Evolutionary conservation across 106 monocot genomes (phyloP), one percentile per base, ranked within the genome.

Genomic region (Phalaenopsis aphrodite): DNA sequence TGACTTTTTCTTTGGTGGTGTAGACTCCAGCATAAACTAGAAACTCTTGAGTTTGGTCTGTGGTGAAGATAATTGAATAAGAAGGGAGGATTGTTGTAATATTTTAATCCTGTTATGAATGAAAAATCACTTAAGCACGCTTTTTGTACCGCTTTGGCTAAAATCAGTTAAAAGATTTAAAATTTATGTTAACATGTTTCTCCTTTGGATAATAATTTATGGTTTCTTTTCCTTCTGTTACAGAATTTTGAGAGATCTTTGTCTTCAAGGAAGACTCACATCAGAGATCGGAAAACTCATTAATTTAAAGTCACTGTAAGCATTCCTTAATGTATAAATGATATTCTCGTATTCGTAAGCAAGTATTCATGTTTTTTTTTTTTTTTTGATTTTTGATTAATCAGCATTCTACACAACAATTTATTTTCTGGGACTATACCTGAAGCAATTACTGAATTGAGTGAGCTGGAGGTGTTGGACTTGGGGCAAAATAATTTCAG

Each of bases 261-360:
- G 74, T 79, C 87, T 94, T 24, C 84, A 84, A 58, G 87, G 87
- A 15, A 83, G 57, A 16, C 75, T 88, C 43, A 5, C 76, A 24
- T 81, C 81, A 19, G 91, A 81, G 57, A 55, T 91, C 43, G 79
- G 84, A 64, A 91, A 85, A 38, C 84, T 91, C 14, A 16, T 81
- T 47, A 58, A 85, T 78, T n/a, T 88, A 67, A 88, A 81, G 77
- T 82, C 77, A 45, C 78, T 91, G 91, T 91, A 86, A 87, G 91
- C 43, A 43, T 74, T 15, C 15, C 43, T 21, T 42, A 74, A 74
- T 42, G 5, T 19, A 74, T 74, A 12, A 74, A 19, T 74, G 30
- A 7, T 5, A 65, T 74, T 19, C 4, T 43, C 8, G 1, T 42
- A 4, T 45, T 42, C 8, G n/a, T 36, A 36, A 3, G 8, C 30